Base-by-base conservation (phyloP, 768 basidiomycete species). In the Hericium rajendrae region DNA sequence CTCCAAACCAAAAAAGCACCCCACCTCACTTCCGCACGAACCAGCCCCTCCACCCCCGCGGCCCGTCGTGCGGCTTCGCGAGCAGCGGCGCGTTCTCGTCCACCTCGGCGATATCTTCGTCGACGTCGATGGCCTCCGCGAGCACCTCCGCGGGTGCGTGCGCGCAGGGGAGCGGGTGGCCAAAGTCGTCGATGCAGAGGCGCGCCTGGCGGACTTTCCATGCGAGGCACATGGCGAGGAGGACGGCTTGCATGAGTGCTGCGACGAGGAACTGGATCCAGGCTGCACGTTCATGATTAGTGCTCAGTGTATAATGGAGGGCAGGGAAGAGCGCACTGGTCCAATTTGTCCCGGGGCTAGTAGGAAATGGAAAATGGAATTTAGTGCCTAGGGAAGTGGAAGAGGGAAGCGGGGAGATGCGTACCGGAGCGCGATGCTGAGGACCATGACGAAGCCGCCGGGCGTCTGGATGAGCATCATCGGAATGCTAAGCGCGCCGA, bases 381-480 rank as follows among this genome's bases (percentile, higher is more conserved):
- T 58, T 43, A 40, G 11, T 39, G 38, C 26, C 28, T 24, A 6
- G 6, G 24, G 12, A 26, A 16, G 49, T 32, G 49, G 20, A 6
- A 26, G 1, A 16, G 43, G 26, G 43, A 18, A 53, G 40, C n/a
- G 46, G 28, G 28, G 48, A 38, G 38, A 59, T 22, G 64, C 75
- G 16, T 57, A 85, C 80, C 83, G 74, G 24, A 90, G 71, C 6
- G 86, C 88, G 57, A 93, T 89, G 60, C 85, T 89, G 4, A 85
- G 60, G 6, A 91, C 87, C 86, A 97, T 94, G n/a, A 91, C 67
- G 3, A 90, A 73, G 1, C 89, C 86, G 3, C 94, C 94, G 3
- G 94, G 94, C 12, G 83, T 91, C 71, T 98, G 95, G 15, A 99
- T 90, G 51, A 82, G 72, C 95, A 99, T 97, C 84, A 92, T 97